Conservation (phyloP, 306 rosid genomes). For the Amphicarpaea edgeworthii region DNA sequence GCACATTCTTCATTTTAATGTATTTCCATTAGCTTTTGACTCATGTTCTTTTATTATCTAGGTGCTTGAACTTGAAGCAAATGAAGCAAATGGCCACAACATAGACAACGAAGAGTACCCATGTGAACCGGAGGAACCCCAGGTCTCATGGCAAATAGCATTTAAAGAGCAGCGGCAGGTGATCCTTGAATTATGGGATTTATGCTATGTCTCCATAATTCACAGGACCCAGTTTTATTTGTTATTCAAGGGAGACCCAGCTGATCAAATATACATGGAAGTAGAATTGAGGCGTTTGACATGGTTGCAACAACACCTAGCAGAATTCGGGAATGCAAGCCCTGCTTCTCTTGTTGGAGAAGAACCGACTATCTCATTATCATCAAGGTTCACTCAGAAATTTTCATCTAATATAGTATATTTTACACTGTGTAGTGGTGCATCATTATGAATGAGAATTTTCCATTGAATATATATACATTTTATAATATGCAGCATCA, state of each 20-base stretch:
- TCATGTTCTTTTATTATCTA: constrained; percentile 39
- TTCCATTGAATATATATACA: constrained; percentile 22
- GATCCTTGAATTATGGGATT: constrained; percentile 93
- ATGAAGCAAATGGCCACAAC: constrained; percentile 86
- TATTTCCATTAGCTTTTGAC: constrained; percentile 3
- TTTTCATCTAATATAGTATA: neutral
- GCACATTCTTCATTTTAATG: constrained; percentile 24
- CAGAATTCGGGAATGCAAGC: constrained; percentile 91
- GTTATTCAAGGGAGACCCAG: constrained; percentile 92
- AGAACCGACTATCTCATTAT: constrained; percentile 79
- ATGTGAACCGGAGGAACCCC: constrained; percentile 65
- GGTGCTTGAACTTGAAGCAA: constrained; percentile 99
- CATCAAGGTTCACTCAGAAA: constrained; percentile 74
- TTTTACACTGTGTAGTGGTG: neutral
- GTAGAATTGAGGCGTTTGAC: constrained; percentile 95
- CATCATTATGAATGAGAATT: neutral
- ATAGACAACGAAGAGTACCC: constrained; percentile 70
- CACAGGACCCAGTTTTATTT: constrained; percentile 96
- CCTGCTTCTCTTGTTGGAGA: constrained; percentile 91
- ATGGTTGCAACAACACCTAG: constrained; percentile 93
- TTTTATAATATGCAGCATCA: constrained; percentile 63
- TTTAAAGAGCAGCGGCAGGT: constrained; percentile 83
- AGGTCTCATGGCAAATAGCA: constrained; percentile 82
- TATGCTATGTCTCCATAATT: constrained; percentile 90
- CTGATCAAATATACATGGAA: constrained; percentile 97